Evolutionary conservation across 345 rosid species (phyloP).

Genomic region (Pugionium cornutum): DNA sequence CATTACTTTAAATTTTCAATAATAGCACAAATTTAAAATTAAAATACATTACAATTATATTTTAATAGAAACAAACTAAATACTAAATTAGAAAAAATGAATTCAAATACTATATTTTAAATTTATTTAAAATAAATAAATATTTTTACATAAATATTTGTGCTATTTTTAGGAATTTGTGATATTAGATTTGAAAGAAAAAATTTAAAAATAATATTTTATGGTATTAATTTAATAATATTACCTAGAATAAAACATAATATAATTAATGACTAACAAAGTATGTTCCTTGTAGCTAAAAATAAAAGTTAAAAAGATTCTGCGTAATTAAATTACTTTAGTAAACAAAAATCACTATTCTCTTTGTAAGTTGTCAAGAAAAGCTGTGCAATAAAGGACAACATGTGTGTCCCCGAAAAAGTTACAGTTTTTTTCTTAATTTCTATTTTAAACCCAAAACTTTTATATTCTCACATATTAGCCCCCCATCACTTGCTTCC

Average conservation of each 20-base stretch:
- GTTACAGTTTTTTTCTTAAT: constrained; percentile 13
- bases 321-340: not conserved
- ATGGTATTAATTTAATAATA: not conserved
- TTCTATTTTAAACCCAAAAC: constrained; percentile 37
- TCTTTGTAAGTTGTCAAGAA: constrained; percentile 32
- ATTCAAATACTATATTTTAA: too few relatives aligned
- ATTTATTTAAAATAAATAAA: too few relatives aligned
- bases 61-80: too few relatives aligned
- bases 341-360: constrained; percentile 30
- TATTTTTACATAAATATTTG: too few relatives aligned
- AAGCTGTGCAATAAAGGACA: constrained; percentile 42
- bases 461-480: constrained; percentile 34
- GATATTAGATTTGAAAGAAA: too few relatives aligned
- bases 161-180: too few relatives aligned
- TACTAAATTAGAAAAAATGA: too few relatives aligned
- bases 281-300: constrained; percentile 23
- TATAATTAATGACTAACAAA: not conserved
- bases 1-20: too few relatives aligned
- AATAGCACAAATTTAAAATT: too few relatives aligned
- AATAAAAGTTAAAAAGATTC: constrained; percentile 24
- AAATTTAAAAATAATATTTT: not conserved
- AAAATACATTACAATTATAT: too few relatives aligned
- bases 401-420: constrained; percentile 46
- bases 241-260: too few relatives aligned
- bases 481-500: constrained; percentile 30